A percentile compares a stretch with the other conserved stretches of the same genome.
phyloP scores from a whole-genome alignment of 495 filamentous ascomycete species.

The Aspergillus leporis region DNA sequence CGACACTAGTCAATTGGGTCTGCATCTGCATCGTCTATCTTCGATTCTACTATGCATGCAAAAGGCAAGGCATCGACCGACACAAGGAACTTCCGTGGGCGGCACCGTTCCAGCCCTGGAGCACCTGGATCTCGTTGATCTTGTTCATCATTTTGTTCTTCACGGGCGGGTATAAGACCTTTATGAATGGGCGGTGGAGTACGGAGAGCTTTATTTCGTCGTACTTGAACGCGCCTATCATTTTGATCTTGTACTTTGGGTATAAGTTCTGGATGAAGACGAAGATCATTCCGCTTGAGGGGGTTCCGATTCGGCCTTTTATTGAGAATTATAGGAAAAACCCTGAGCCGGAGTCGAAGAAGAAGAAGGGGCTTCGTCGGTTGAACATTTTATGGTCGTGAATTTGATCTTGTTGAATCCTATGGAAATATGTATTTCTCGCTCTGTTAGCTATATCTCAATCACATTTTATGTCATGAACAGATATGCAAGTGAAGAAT shows the following conservation, averaged over 20 bases:
- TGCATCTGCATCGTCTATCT: constrained; percentile 57
- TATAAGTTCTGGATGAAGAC: constrained; percentile 46
- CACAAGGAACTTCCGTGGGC: constrained; percentile 7
- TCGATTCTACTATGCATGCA: constrained; percentile 53
- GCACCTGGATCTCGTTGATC: constrained; percentile 52
- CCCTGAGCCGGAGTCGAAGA: constrained; percentile 31
- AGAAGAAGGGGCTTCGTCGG: constrained; percentile 21
- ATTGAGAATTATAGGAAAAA: constrained; percentile 33
- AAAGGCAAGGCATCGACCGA: constrained; percentile 45
- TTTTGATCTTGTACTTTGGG: constrained; percentile 6
- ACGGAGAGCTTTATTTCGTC: constrained; percentile 35
- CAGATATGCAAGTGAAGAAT: no score
- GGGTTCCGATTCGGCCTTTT: constrained; percentile 35
- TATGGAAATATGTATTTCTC: neutral
- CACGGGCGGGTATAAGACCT: constrained; percentile 63
- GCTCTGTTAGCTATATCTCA: neutral
- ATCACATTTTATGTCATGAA: neutral
- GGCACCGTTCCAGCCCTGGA: constrained; percentile 49
- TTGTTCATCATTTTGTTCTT: constrained; percentile 54
- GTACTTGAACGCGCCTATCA: constrained; percentile 31
- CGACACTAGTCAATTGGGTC: constrained; percentile 56
- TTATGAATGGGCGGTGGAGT: constrained; percentile 40
- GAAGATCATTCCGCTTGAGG: constrained; percentile 28
- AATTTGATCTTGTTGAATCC: neutral
- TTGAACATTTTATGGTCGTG: constrained; percentile 37